Percentiles rank a stretch among this genome's conserved stretches.
These are phyloP conservation scores for Euphorbia peplus DNA, from an alignment of 345 rosid genomes.

Conservation along the genomic window DNA sequence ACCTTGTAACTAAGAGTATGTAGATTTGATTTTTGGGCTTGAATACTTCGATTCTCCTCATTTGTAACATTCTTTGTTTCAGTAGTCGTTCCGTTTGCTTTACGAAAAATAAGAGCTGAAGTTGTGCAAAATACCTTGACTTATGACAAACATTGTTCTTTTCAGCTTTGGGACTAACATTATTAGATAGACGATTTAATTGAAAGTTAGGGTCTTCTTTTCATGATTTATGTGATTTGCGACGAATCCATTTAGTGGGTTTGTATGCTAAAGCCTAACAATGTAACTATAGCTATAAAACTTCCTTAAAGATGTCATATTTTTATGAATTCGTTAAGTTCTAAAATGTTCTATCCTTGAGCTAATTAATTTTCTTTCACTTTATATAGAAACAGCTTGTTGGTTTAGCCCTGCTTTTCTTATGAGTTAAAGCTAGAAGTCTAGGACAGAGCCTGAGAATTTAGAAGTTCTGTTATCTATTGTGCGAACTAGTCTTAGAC, in stretches of 20 bases:
- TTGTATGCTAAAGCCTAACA: background rate
- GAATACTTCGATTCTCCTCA: no score
- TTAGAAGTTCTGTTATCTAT: background rate
- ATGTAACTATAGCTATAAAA: background rate
- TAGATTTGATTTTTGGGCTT: no score
- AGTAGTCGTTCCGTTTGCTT: no score
- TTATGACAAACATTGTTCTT: no score
- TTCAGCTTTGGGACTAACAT: no score
- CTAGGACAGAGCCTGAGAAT: background rate
- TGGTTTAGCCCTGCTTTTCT: background rate
- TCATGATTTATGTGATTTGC: background rate
- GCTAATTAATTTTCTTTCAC: background rate
- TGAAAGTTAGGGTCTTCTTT: background rate
- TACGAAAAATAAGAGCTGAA: no score
- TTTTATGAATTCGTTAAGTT: background rate
- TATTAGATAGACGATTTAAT: no score
- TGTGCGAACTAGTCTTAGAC: background rate
- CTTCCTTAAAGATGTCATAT: background rate
- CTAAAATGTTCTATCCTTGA: background rate
- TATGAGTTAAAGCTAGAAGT: background rate
- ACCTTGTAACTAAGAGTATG: no score
- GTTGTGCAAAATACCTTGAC: no score
- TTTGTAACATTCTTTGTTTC: no score
- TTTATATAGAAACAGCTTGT: background rate
- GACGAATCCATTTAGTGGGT: background rate